Evolutionary conservation across 179 eudicot genomes (phyloP).

Genomic region (Carnegiea gigantea): DNA sequence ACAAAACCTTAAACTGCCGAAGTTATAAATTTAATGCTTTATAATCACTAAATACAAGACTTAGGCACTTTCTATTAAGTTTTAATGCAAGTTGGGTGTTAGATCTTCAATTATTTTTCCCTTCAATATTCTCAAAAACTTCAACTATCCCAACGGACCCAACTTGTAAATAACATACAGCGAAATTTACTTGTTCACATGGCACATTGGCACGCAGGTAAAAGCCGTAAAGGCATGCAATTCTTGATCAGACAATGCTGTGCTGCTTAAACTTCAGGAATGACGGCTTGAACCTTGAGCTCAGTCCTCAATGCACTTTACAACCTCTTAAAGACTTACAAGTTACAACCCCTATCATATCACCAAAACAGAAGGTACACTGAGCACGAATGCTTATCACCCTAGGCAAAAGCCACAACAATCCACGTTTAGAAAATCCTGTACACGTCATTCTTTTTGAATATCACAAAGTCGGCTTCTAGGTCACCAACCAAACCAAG

Average conservation of each 20-base stretch:
- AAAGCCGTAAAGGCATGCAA: not conserved
- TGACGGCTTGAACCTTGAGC: not conserved
- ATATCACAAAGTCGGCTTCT: conserved; percentile 61
- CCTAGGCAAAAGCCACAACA: not conserved
- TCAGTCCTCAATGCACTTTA: not conserved
- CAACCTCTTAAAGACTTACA: not conserved
- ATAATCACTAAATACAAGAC: too few species aligned
- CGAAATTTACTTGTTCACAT: too few species aligned
- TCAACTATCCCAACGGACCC: too few species aligned
- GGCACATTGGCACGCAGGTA: too few species aligned
- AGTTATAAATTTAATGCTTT: too few species aligned
- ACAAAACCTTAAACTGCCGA: too few species aligned
- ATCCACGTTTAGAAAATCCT: conserved; percentile 40
- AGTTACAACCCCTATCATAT: not conserved
- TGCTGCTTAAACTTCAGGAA: not conserved
- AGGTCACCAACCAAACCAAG: conserved; percentile 45
- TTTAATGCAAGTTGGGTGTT: too few species aligned
- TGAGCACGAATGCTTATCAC: not conserved
- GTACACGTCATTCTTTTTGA: conserved; percentile 56
- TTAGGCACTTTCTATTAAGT: too few species aligned
- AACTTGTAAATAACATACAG: too few species aligned
- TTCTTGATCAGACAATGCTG: not conserved
- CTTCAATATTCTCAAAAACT: too few species aligned
- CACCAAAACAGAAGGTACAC: not conserved
- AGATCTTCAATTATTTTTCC: too few species aligned